Percentiles rank a stretch among this genome's conserved stretches.
Evolutionary conservation across 345 rosid genomes (phyloP).

Genomic region (Lumnitzera racemosa): DNA sequence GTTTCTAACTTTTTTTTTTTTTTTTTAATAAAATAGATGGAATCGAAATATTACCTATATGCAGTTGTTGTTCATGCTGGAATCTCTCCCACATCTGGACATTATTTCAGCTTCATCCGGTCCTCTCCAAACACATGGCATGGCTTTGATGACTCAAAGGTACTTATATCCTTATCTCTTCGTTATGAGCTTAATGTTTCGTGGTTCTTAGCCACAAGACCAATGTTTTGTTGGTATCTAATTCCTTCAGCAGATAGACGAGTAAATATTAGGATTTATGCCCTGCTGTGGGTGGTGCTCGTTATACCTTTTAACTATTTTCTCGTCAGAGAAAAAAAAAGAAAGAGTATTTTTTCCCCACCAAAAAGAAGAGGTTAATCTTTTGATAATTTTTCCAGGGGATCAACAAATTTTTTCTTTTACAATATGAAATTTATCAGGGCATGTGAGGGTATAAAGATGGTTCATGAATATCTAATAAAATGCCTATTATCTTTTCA

Average conservation of each 20-base stretch:
- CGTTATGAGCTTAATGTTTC: not conserved
- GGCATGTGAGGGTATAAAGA: no score
- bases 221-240: not conserved
- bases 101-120: conserved; percentile 57
- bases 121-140: conserved; percentile 74
- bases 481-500: conserved; percentile 11
- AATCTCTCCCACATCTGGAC: conserved; percentile 48
- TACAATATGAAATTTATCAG: no score
- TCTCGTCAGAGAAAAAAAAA: no score
- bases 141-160: conserved; percentile 58
- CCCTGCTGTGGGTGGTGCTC: no score
- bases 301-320: no score
- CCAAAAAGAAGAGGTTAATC: no score
- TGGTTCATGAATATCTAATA: not conserved
- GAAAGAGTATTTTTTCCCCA: no score
- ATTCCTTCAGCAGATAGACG: no score
- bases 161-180: conserved; percentile 10
- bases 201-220: not conserved
- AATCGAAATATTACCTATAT: conserved; percentile 54
- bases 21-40: conserved; percentile 22
- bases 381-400: no score
- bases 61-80: conserved; percentile 80
- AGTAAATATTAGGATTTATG: no score
- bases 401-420: no score
- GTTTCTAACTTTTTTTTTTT: not conserved